A percentile compares a stretch with the other conserved stretches of the same genome.
Evolutionary conservation across 208 protist genomes (phyloP).

Genomic region (Leishmania amazonensis): DNA sequence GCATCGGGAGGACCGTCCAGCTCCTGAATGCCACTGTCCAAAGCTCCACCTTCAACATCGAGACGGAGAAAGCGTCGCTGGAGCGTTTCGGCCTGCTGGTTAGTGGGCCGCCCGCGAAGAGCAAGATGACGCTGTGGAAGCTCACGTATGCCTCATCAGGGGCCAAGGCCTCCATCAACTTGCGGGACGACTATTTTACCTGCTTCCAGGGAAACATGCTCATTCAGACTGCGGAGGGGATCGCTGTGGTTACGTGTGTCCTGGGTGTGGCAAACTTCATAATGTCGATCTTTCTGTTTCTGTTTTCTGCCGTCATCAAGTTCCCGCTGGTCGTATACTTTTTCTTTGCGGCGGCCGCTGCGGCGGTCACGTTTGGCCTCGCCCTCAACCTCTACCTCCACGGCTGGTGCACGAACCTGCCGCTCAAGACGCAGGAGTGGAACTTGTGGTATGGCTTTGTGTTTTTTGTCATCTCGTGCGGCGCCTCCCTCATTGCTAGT

Average conservation of each 20-base stretch:
- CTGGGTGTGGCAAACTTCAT: conserved; percentile 41
- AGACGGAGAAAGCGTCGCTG: conserved; percentile 1
- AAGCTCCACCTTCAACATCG: conserved; percentile 8
- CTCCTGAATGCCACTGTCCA: conserved; percentile 7
- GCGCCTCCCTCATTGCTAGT: conserved; percentile 25
- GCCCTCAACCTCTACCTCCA: conserved; percentile 44
- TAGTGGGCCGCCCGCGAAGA: conserved; percentile 19
- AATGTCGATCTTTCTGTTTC: conserved; percentile 43
- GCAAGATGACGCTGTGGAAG: conserved; percentile 34
- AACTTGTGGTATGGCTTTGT: conserved; percentile 23
- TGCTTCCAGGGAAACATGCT: conserved; percentile 44
- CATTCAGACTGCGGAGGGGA: conserved; percentile 58
- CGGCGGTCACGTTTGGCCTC: conserved; percentile 30
- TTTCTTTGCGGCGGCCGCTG: conserved; percentile 21
- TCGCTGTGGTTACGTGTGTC: conserved; percentile 44
- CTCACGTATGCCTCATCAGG: conserved; percentile 10
- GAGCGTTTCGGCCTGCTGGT: conserved; percentile 16
- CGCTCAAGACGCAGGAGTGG: conserved; percentile 27
- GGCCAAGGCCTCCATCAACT: conserved; percentile 2
- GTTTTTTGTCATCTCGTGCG: conserved; percentile 31
- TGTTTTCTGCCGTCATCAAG: conserved; percentile 35
- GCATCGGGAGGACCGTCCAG: background rate
- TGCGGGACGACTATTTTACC: conserved; percentile 45
- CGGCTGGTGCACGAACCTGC: conserved; percentile 38
- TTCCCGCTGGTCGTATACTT: conserved; percentile 44